A percentile compares a stretch with the other conserved stretches of the same genome.
Conservation (phyloP, 2,329 filamentous ascomycete genomes). For the Beauveria scarabaeidicola region DNA sequence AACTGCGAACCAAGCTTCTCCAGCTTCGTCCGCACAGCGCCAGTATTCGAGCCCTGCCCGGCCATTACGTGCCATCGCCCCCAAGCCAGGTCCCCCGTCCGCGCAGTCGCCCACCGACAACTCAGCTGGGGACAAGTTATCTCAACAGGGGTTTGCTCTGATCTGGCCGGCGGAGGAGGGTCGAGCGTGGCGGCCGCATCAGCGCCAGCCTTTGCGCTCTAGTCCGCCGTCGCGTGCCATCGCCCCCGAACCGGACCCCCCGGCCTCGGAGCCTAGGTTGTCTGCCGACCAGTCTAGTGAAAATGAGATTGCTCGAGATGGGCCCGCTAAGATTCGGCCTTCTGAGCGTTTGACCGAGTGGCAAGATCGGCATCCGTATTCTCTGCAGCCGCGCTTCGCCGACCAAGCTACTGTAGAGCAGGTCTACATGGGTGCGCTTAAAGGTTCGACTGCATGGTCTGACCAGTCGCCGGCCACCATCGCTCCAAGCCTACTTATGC, state of each 20-base stretch:
- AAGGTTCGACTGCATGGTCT: neutral
- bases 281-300: neutral
- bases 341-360: too few relatives aligned
- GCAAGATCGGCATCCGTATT: too few relatives aligned
- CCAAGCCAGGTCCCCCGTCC: neutral
- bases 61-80: neutral
- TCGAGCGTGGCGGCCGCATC: too few relatives aligned
- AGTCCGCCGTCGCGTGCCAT: neutral
- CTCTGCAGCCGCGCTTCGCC: too few relatives aligned
- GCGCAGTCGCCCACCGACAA: neutral
- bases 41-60: neutral
- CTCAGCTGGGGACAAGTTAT: neutral
- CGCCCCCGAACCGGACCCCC: neutral
- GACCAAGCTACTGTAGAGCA: too few relatives aligned
- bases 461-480: neutral
- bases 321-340: too few relatives aligned
- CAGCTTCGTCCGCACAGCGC: neutral
- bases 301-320: too few relatives aligned
- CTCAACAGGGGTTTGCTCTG: neutral
- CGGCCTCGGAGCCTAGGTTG: neutral
- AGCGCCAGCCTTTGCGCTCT: neutral
- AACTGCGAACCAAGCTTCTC: neutral
- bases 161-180: neutral
- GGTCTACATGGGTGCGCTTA: neutral
- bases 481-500: neutral